These are phyloP conservation scores for Fusarium sp. DNA, from an alignment of 2,329 filamentous ascomycete genomes.

Conservation along the genomic window DNA sequence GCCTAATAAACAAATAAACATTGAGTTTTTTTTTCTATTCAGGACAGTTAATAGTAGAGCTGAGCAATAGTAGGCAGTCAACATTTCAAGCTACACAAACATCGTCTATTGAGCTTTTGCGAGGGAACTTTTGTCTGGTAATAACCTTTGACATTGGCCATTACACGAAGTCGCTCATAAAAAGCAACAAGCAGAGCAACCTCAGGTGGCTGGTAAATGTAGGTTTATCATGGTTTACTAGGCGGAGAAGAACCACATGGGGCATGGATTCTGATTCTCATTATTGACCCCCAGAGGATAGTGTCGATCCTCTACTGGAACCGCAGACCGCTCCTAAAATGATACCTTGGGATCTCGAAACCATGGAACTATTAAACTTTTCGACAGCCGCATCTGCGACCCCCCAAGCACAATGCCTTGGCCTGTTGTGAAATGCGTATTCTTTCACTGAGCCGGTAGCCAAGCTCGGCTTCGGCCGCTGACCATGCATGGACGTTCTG, in stretches of 20 bases:
- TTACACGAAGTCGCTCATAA: background rate
- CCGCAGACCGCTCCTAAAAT: constrained; percentile 14
- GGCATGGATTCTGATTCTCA: background rate
- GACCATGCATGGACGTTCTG: background rate
- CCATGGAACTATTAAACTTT: constrained; percentile 1
- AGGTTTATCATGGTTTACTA: background rate
- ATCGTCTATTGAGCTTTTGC: background rate
- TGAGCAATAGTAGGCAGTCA: background rate
- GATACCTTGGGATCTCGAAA: background rate
- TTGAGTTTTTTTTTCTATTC: background rate
- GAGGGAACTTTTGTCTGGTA: background rate
- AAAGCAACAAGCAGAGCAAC: background rate
- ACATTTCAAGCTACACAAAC: too few species aligned
- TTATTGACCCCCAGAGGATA: background rate
- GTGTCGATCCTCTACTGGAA: background rate
- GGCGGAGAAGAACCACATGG: background rate
- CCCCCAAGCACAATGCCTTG: background rate
- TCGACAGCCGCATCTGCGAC: background rate
- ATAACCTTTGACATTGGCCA: background rate
- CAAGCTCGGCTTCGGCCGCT: constrained; percentile 10
- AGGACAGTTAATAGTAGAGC: background rate
- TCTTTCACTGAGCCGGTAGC: background rate
- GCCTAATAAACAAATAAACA: background rate
- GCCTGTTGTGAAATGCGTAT: background rate
- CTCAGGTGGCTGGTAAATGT: background rate